Percentiles rank a stretch among this genome's conserved stretches.
Evolutionary conservation across 2,329 filamentous ascomycete species (phyloP).

Genomic region (Sclerotinia subarctica): DNA sequence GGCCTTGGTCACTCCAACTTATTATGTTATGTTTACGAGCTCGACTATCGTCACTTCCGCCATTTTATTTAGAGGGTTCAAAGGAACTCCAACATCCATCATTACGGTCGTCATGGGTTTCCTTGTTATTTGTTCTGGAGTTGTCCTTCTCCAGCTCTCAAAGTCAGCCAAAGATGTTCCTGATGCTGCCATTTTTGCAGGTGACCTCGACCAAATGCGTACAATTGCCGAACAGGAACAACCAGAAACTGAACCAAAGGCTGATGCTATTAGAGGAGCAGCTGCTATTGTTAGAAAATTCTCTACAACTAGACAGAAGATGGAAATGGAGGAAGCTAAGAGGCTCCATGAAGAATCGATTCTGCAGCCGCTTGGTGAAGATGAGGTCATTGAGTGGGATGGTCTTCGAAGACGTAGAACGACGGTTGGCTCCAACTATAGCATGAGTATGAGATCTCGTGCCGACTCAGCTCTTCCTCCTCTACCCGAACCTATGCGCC

Average conservation of each 20-base stretch:
- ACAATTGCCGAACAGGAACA: slow-evolving; percentile 94
- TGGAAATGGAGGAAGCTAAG: slow-evolving; percentile 75
- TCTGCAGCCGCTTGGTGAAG: slow-evolving; percentile 73
- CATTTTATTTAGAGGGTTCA: slow-evolving; percentile 90
- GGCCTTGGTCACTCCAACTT: slow-evolving; percentile 93
- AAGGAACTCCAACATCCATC: slow-evolving; percentile 76
- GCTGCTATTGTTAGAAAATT: slow-evolving; percentile 84
- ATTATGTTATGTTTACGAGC: slow-evolving; percentile 98
- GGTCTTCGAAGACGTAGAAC: slow-evolving; percentile 73
- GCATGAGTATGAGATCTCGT: slow-evolving; percentile 35
- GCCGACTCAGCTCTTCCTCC: slow-evolving; percentile 34
- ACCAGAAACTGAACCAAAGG: slow-evolving; percentile 93
- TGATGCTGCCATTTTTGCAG: slow-evolving; percentile 85
- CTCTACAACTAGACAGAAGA: slow-evolving; percentile 70
- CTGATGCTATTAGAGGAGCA: slow-evolving; percentile 88
- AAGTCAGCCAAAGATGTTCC: slow-evolving; percentile 98
- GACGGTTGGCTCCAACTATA: slow-evolving; percentile 41
- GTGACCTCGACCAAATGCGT: slow-evolving; percentile 90
- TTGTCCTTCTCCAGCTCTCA: slow-evolving; percentile 90
- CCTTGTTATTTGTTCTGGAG: slow-evolving; percentile 87
- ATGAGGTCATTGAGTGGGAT: slow-evolving; percentile 82
- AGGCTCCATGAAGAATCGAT: slow-evolving; percentile 76
- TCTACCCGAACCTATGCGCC: slow-evolving; percentile 33
- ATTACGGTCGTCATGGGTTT: slow-evolving; percentile 91
- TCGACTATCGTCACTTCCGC: slow-evolving; percentile 93